Percentiles rank a stretch among this genome's conserved stretches.
Evolutionary conservation across 2,329 filamentous ascomycete species (phyloP).

Genomic region (Pseudogymnoascus sp.): DNA sequence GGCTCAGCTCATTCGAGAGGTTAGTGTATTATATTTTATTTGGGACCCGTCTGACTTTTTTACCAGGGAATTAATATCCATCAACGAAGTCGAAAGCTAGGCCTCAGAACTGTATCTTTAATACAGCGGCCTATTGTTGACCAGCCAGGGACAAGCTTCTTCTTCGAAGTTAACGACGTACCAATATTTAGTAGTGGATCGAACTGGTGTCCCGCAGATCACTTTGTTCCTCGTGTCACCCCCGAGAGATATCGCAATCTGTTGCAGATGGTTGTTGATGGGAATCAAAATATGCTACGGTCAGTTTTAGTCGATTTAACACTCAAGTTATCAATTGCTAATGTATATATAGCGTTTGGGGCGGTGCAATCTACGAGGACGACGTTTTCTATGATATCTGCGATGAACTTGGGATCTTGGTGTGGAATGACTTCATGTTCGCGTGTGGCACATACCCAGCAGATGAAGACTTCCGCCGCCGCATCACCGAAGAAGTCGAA

Average conservation of each 20-base stretch:
- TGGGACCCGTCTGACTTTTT: background rate
- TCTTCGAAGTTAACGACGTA: slow-evolving; percentile 66
- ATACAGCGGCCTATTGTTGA: slow-evolving; percentile 48
- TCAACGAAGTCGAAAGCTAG: slow-evolving; percentile 49
- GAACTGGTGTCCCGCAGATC: slow-evolving; percentile 76
- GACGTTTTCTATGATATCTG: slow-evolving; percentile 60
- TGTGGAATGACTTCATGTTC: slow-evolving; percentile 69
- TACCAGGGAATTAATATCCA: slow-evolving; percentile 26
- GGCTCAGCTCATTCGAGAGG: slow-evolving; percentile 32
- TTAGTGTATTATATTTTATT: background rate
- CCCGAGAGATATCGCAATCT: slow-evolving; percentile 40
- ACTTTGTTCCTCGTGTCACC: slow-evolving; percentile 18
- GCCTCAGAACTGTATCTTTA: slow-evolving; percentile 56
- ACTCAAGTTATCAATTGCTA: slow-evolving; percentile 30
- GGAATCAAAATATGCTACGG: slow-evolving; percentile 23
- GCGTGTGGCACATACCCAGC: slow-evolving; percentile 39
- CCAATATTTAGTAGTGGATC: slow-evolving; percentile 70
- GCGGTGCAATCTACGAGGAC: slow-evolving; percentile 61
- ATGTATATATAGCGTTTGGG: slow-evolving; percentile 51
- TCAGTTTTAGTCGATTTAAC: background rate
- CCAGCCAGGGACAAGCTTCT: slow-evolving; percentile 65
- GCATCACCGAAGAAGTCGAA: slow-evolving; percentile 52
- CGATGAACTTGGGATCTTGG: slow-evolving; percentile 58
- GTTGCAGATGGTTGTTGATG: slow-evolving; percentile 64
- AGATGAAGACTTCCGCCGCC: slow-evolving; percentile 52